Evolutionary conservation across 805 yeast genomes (phyloP).

Genomic region (Kockiozyma suomiensis): DNA sequence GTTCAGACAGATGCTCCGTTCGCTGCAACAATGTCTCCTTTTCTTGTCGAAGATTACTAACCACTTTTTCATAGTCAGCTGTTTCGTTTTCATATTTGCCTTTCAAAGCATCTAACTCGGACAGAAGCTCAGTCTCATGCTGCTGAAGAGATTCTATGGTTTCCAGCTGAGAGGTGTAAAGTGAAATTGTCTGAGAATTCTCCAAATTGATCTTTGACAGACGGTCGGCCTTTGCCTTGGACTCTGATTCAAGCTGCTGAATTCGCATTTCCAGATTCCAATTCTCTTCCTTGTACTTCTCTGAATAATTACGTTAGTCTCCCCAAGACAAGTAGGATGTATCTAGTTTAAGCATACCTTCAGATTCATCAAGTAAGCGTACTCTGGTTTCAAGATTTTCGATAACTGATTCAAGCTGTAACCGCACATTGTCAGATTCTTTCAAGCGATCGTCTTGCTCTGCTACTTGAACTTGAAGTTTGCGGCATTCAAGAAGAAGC

Average conservation of each 20-base stretch:
- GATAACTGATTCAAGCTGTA: conserved; percentile 31
- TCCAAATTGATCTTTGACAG: conserved; percentile 37
- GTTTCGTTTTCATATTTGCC: conserved; percentile 37
- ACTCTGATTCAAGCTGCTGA: conserved; percentile 38
- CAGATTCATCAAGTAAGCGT: conserved; percentile 34
- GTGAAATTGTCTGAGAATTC: conserved; percentile 33
- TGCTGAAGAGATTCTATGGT: conserved; percentile 39
- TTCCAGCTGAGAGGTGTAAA: conserved; percentile 36
- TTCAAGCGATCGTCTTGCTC: conserved; percentile 32
- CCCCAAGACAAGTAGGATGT: conserved; percentile 2
- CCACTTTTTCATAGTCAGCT: conserved; percentile 29
- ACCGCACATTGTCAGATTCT: conserved; percentile 29
- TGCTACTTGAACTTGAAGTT: conserved; percentile 36
- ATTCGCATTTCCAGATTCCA: conserved; percentile 45
- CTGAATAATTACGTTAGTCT: conserved; percentile 31
- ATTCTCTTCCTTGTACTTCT: conserved; percentile 42
- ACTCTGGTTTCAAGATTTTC: conserved; percentile 33
- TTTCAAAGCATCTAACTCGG: conserved; percentile 35
- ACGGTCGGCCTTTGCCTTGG: conserved; percentile 34
- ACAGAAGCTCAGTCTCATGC: conserved; percentile 38
- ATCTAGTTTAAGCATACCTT: conserved; percentile 30
- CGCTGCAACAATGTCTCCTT: conserved; percentile 22
- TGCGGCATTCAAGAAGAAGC: conserved; percentile 42
- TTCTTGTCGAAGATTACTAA: conserved; percentile 37
- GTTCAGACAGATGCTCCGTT: conserved; percentile 30